Percentiles rank a stretch among this genome's conserved stretches.
phyloP scores from a whole-genome alignment of 2,329 filamentous ascomycete species.

The Septoria petroselini region DNA sequence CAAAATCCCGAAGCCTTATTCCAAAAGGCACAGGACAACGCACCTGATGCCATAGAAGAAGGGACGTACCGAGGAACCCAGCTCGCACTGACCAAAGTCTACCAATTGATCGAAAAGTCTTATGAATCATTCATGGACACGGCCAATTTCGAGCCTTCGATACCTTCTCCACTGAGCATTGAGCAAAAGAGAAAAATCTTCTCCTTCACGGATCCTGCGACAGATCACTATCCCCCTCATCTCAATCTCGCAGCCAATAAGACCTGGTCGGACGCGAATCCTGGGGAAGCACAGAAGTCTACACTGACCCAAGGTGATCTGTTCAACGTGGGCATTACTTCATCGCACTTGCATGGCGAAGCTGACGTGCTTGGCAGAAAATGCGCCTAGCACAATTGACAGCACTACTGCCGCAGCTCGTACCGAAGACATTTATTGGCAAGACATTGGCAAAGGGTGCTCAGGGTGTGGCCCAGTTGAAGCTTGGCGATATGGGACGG shows the following conservation, averaged over 20 bases:
- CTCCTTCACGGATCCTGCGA: constrained; percentile 22
- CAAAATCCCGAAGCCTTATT: constrained; percentile 24
- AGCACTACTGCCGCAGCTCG: constrained; percentile 25
- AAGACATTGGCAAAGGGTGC: constrained; percentile 3
- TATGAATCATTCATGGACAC: constrained; percentile 27
- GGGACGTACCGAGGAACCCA: constrained; percentile 26
- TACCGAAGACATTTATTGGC: constrained; percentile 27
- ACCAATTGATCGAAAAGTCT: constrained; percentile 24
- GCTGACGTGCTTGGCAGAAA: neutral
- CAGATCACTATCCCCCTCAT: constrained; percentile 34
- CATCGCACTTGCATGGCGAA: neutral
- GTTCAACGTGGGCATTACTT: constrained; percentile 23
- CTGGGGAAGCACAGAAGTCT: constrained; percentile 15
- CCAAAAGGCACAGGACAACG: constrained; percentile 15
- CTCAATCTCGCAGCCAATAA: constrained; percentile 30
- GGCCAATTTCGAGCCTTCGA: constrained; percentile 26
- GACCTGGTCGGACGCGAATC: constrained; percentile 25
- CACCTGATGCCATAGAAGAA: constrained; percentile 16
- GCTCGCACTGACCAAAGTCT: constrained; percentile 27
- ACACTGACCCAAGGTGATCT: constrained; percentile 21
- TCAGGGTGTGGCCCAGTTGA: constrained; percentile 9
- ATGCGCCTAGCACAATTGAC: constrained; percentile 30
- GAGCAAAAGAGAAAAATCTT: constrained; percentile 25
- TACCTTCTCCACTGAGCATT: constrained; percentile 21
- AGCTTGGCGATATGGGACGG: constrained; percentile 20